Percentiles rank a stretch among this genome's conserved stretches.
Evolutionary conservation across 345 rosid genomes (phyloP).

Genomic region (Arabidopsis arenosa): DNA sequence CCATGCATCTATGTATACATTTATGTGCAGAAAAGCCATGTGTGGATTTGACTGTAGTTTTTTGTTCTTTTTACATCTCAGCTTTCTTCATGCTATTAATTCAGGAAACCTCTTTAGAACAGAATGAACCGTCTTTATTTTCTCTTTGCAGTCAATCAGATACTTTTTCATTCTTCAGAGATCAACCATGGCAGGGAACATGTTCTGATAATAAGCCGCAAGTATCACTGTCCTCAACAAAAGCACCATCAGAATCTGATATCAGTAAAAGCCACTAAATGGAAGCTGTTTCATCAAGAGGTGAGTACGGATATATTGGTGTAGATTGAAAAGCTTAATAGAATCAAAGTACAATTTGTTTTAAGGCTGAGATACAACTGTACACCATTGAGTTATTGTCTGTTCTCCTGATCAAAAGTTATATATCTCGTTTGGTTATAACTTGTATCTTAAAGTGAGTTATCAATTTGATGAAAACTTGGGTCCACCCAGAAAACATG

Average conservation of each 20-base stretch:
- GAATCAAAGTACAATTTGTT: conserved; percentile 22
- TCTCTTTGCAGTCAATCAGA: conserved; percentile 15
- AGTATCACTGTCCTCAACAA: conserved; percentile 27
- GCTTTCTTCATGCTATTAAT: neutral
- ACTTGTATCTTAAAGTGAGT: neutral
- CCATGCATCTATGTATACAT: neutral
- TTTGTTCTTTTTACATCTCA: conserved; percentile 8
- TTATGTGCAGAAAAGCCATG: conserved; percentile 5
- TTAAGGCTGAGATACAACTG: conserved; percentile 12
- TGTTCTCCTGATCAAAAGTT: conserved; percentile 21
- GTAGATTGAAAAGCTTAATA: conserved; percentile 23
- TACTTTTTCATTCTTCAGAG: neutral
- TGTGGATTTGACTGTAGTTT: neutral
- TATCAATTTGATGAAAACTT: neutral
- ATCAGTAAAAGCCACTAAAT: conserved; percentile 21
- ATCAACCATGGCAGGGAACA: conserved; percentile 16
- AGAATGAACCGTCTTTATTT: neutral
- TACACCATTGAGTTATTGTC: conserved; percentile 16
- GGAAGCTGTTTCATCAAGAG: conserved; percentile 22
- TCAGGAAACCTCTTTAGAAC: neutral
- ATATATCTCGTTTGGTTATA: conserved; percentile 25
- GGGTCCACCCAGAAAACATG: conserved; percentile 22
- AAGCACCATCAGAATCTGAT: conserved; percentile 32
- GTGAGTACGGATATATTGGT: conserved; percentile 12
- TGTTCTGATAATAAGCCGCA: conserved; percentile 31